Percentiles rank a stretch among this genome's conserved stretches.
These are phyloP conservation scores for Xylariaceae sp. DNA, from an alignment of 2,329 filamentous ascomycete genomes.

Conservation along the genomic window DNA sequence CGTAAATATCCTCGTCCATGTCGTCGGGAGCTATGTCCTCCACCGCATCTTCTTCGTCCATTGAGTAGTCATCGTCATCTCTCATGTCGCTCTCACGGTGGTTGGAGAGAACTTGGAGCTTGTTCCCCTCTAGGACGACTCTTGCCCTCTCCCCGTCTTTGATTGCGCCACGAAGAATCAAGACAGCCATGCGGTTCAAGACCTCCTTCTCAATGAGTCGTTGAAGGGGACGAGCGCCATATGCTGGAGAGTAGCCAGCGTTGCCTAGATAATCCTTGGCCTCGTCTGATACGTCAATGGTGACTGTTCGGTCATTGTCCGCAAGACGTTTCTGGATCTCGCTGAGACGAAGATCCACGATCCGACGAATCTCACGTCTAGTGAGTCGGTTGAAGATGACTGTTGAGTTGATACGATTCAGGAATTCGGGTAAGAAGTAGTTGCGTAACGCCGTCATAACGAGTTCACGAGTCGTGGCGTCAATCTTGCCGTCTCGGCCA, in stretches of 20 bases:
- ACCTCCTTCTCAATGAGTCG: slow-evolving; percentile 96
- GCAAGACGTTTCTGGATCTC: slow-evolving; percentile 92
- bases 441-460: slow-evolving; percentile 88
- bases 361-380: slow-evolving; percentile 83
- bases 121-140: slow-evolving; percentile 74
- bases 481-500: slow-evolving; percentile 77
- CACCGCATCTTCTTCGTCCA: slow-evolving; percentile 67
- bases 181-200: slow-evolving; percentile 84
- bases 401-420: slow-evolving; percentile 93
- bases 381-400: slow-evolving; percentile 99
- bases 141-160: slow-evolving; percentile 79
- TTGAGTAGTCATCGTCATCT: slow-evolving; percentile 65
- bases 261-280: slow-evolving; percentile 91
- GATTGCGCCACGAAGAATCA: slow-evolving; percentile 82
- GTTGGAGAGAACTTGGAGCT: slow-evolving; percentile 78
- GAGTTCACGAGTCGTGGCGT: slow-evolving; percentile 77
- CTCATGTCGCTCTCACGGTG: slow-evolving; percentile 62
- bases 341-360: slow-evolving; percentile 81
- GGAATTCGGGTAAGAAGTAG: slow-evolving; percentile 97
- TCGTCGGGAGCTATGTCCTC: slow-evolving; percentile 62
- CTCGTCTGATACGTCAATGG: slow-evolving; percentile 75
- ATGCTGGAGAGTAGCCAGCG: slow-evolving; percentile 90
- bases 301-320: slow-evolving; percentile 78
- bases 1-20: slow-evolving; percentile 57
- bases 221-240: slow-evolving; percentile 83